Base-by-base conservation (phyloP, 192 early-diverging fungal species). In the Podila minutissima region DNA sequence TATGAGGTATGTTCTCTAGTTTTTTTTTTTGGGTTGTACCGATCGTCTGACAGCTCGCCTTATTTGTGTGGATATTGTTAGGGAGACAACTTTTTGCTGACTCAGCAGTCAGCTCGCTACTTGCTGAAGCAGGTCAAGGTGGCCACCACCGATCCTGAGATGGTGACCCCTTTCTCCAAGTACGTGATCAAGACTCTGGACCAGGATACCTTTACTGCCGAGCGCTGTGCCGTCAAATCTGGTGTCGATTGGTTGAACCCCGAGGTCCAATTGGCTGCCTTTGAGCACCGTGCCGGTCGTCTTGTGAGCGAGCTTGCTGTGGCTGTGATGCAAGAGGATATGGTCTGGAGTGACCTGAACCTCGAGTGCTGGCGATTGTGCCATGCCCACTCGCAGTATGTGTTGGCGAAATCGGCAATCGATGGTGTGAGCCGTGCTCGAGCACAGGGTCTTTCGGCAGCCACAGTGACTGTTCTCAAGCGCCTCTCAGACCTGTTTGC, bases 331-430 rank as follows among this genome's bases (percentile, higher is more conserved):
- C 59, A 82, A n/a, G 85, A 86, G n/a, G 62, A 55, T 9, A 77
- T 84, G 55, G 69, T 88, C 28, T 94, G 91, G 91, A 88, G 92
- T 64, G 89, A 90, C 49, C 84, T 92, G 31, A 88, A 94, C 51
- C 85, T 94, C 12, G 92, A 91, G 57, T 92, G 92, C 85, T 88
- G 89, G 86, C 79, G 85, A 28, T 81, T 93, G 55, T 88, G 85
- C 67, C 84, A 90, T 50, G 95, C 95, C 6, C 93, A 96, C 72
- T 88, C 91, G 31, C 89, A 96, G 76, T 94, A 91, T 81, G 88
- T 91, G 12, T 71, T 96, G 8, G 81, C 92, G 19, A 79, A 79
- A 13, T 87, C 91, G 63, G 90, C 93, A 66, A 83, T 87, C n/a
- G 83, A 87, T 31, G 83, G 79, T 67, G 75, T 91, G 10, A 64